Conservation (phyloP, 306 rosid species). For the Glycyrrhiza uralensis region DNA sequence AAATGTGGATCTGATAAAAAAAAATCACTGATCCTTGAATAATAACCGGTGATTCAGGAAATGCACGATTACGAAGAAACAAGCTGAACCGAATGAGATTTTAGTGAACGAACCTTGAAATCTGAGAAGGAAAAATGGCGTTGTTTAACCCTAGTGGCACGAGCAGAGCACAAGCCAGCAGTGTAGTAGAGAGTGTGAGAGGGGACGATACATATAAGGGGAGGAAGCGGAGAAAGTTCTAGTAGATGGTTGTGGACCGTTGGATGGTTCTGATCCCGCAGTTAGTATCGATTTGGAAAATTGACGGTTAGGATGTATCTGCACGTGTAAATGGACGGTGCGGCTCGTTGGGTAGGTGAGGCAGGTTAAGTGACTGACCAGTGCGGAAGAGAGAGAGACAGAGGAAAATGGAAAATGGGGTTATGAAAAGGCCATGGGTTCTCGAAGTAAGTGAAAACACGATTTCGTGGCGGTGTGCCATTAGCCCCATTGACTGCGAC, state of each 20-base stretch:
- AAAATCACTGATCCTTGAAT: neutral
- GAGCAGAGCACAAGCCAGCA: slow-evolving; percentile 41
- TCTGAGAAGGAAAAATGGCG: neutral
- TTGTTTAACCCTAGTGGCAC: slow-evolving; percentile 24
- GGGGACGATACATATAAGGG: slow-evolving; percentile 28
- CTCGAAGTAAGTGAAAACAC: neutral
- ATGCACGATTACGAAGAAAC: neutral
- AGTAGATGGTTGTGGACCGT: slow-evolving; percentile 22
- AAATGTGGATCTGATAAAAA: slow-evolving; percentile 19
- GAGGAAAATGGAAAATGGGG: neutral
- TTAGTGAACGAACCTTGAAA: slow-evolving; percentile 23
- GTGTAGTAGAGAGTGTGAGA: neutral
- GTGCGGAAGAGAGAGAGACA: neutral
- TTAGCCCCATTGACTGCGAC: neutral
- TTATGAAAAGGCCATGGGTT: neutral
- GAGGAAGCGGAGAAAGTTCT: slow-evolving; percentile 37
- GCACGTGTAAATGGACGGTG: slow-evolving; percentile 14
- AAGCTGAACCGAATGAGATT: neutral
- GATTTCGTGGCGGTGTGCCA: neutral
- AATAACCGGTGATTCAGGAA: neutral
- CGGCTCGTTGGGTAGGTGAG: slow-evolving; percentile 12
- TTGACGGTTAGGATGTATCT: slow-evolving; percentile 9
- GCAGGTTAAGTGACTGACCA: neutral
- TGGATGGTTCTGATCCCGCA: neutral
- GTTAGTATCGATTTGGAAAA: neutral